These are phyloP conservation scores for Daldinia childiae DNA, from an alignment of 495 filamentous ascomycete genomes.

Conservation along the genomic window DNA sequence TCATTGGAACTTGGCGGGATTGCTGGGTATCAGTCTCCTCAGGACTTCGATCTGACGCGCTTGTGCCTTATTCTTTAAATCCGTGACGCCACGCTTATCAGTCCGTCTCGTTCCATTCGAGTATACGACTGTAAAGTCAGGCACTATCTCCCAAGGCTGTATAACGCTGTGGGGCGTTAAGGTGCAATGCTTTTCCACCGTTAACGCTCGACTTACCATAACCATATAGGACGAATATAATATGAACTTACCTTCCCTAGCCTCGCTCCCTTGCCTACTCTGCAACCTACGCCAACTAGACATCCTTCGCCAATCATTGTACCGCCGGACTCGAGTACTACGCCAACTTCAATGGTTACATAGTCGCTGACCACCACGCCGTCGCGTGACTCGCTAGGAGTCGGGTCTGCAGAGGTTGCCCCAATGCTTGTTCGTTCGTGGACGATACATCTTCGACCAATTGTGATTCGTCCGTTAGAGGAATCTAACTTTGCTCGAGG, in stretches of 20 bases:
- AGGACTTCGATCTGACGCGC: conserved; percentile 71
- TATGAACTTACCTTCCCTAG: conserved; percentile 67
- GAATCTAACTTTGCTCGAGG: conserved; percentile 78
- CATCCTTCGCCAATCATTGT: conserved; percentile 68
- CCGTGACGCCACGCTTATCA: conserved; percentile 64
- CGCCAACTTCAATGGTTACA: conserved; percentile 68
- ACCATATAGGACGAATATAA: background rate
- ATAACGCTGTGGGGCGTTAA: conserved; percentile 61
- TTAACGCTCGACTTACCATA: conserved; percentile 3
- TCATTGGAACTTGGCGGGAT: conserved; percentile 66
- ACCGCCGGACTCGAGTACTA: conserved; percentile 67
- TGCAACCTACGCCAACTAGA: conserved; percentile 68
- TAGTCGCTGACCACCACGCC: conserved; percentile 64
- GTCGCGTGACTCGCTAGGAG: conserved; percentile 40
- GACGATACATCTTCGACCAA: conserved; percentile 79
- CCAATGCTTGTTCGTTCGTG: conserved; percentile 76
- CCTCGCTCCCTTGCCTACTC: conserved; percentile 67
- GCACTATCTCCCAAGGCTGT: conserved; percentile 61
- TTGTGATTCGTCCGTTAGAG: conserved; percentile 71
- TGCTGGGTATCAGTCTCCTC: conserved; percentile 68
- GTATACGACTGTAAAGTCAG: conserved; percentile 73
- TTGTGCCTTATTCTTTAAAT: conserved; percentile 64
- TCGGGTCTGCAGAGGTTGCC: conserved; percentile 50
- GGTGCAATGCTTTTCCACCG: conserved; percentile 65
- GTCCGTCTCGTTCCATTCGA: conserved; percentile 65